These are phyloP conservation scores for Dryas drummondii DNA, from an alignment of 306 rosid genomes.

Conservation along the genomic window DNA sequence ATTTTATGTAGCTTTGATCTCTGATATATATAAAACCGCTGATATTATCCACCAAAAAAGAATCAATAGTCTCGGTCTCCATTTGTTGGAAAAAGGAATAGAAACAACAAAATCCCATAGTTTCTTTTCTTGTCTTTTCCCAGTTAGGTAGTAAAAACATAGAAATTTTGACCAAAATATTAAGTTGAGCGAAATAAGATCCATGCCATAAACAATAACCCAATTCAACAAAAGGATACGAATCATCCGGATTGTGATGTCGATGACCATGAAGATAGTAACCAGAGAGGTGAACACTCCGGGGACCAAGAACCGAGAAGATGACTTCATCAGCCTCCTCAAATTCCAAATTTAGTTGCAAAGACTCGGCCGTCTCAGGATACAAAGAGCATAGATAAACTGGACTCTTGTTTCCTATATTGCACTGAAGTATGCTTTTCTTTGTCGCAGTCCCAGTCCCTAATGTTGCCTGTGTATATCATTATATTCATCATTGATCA, in stretches of 20 bases:
- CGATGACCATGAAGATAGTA: constrained; percentile 42
- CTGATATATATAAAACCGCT: background rate
- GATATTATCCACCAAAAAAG: background rate
- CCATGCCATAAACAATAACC: background rate
- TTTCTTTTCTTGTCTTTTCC: background rate
- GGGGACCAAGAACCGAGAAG: constrained; percentile 84
- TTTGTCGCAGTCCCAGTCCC: constrained; percentile 57
- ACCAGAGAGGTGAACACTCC: constrained; percentile 84
- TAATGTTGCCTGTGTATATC: constrained; percentile 57
- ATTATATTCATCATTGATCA: constrained; percentile 4
- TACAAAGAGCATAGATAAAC: constrained; percentile 71
- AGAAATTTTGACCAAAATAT: background rate
- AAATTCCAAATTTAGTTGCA: constrained; percentile 78
- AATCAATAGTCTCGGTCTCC: background rate
- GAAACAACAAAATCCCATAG: background rate
- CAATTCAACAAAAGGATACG: constrained; percentile 58
- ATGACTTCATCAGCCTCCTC: constrained; percentile 74
- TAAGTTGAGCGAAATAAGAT: background rate
- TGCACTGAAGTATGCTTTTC: constrained; percentile 82
- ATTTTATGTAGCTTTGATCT: background rate
- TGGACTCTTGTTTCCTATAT: constrained; percentile 77
- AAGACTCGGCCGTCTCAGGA: constrained; percentile 65
- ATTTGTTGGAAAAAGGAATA: background rate
- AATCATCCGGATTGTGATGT: constrained; percentile 25
- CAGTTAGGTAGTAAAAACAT: background rate